Evolutionary conservation across 192 early-diverging fungal species (phyloP).

Genomic region (Linnemannia exigua): DNA sequence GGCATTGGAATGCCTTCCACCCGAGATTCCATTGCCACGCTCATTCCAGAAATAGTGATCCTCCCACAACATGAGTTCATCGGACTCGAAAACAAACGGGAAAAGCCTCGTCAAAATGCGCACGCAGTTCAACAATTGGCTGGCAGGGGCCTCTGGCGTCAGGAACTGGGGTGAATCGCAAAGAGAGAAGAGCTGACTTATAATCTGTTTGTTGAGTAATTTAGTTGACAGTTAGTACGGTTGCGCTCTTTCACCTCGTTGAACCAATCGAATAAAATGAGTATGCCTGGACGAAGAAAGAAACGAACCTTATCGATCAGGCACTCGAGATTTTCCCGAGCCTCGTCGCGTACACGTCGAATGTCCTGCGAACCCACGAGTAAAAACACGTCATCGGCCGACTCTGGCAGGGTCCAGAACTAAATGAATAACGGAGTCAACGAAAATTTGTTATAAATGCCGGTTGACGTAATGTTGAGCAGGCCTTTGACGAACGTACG

Average conservation of each 20-base stretch:
- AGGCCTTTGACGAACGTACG: not conserved
- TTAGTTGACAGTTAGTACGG: not conserved
- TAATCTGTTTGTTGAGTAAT: slow-evolving; percentile 40
- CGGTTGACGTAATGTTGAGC: not conserved
- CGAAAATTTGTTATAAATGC: no score
- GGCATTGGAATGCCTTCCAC: not conserved
- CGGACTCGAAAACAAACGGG: slow-evolving; percentile 86
- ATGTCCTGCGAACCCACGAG: slow-evolving; percentile 89
- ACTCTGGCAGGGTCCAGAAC: slow-evolving; percentile 84
- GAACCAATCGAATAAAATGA: no score
- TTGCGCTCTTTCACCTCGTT: no score
- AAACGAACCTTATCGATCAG: slow-evolving; percentile 77
- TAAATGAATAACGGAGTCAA: slow-evolving; percentile 32
- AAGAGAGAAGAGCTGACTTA: slow-evolving; percentile 67
- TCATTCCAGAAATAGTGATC: slow-evolving; percentile 75
- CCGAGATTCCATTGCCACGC: slow-evolving; percentile 6
- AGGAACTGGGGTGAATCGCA: slow-evolving; percentile 66
- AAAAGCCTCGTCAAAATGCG: slow-evolving; percentile 88
- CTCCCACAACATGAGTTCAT: slow-evolving; percentile 67
- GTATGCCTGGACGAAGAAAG: no score
- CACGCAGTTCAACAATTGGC: slow-evolving; percentile 84
- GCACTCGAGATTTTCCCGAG: slow-evolving; percentile 83
- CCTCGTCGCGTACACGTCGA: slow-evolving; percentile 78
- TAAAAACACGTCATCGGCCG: slow-evolving; percentile 88
- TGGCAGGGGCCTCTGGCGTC: slow-evolving; percentile 65